These are phyloP conservation scores for Mortierella alpina DNA, from an alignment of 192 early-diverging fungal genomes.

Conservation along the genomic window DNA sequence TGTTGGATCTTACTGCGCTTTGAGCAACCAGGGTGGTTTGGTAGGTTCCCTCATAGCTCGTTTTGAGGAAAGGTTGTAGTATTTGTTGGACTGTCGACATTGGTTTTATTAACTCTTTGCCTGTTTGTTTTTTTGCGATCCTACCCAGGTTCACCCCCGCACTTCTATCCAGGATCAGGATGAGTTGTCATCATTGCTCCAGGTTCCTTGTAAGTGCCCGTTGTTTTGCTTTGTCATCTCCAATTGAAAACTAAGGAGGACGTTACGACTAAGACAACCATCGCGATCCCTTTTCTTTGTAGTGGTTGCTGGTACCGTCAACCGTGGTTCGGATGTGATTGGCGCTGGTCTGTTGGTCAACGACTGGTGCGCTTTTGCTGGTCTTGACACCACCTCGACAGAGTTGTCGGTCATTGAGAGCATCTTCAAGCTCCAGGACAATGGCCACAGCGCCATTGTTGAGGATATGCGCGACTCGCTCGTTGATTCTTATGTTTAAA, in stretches of 20 bases:
- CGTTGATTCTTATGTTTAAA: slow-evolving; percentile 86
- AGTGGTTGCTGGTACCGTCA: slow-evolving; percentile 91
- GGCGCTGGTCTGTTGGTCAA: slow-evolving; percentile 98
- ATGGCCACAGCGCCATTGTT: slow-evolving; percentile 89
- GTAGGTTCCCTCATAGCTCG: slow-evolving; percentile 54
- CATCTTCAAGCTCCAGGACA: slow-evolving; percentile 97
- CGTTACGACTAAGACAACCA: no score
- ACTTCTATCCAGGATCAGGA: slow-evolving; percentile 98
- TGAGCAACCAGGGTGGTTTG: slow-evolving; percentile 98
- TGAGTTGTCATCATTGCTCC: slow-evolving; percentile 95
- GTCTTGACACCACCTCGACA: slow-evolving; percentile 95
- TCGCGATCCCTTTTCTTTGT: slow-evolving; percentile 2
- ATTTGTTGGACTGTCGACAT: background rate
- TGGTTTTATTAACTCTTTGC: background rate
- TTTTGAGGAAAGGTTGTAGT: slow-evolving; percentile 12
- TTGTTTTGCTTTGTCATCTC: slow-evolving; percentile 78
- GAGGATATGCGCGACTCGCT: slow-evolving; percentile 94
- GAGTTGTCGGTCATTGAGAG: slow-evolving; percentile 97
- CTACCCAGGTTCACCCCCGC: slow-evolving; percentile 76
- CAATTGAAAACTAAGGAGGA: slow-evolving; percentile 50
- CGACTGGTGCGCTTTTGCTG: slow-evolving; percentile 98
- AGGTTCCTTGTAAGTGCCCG: slow-evolving; percentile 83
- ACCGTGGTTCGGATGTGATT: slow-evolving; percentile 98
- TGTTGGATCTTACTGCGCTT: slow-evolving; percentile 93
- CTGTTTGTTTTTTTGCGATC: slow-evolving; percentile 4